A percentile compares a stretch with the other conserved stretches of the same genome.
phyloP scores from a whole-genome alignment of 1,139 yeast species.

The Schizosaccharomyces versatilis region DNA sequence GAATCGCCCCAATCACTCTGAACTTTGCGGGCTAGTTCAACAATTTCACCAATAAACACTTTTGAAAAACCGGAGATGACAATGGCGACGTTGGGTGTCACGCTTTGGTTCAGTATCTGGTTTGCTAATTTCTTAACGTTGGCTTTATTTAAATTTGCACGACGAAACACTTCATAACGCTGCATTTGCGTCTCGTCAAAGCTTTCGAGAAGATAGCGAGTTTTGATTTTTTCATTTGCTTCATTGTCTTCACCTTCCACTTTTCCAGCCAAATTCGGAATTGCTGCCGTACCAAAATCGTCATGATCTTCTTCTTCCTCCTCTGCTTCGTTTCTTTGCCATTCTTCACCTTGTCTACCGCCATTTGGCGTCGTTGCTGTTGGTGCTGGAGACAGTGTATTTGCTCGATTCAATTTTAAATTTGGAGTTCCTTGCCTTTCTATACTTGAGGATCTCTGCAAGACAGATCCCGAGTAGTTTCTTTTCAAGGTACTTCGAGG shows the following conservation, averaged over 20 bases:
- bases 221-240: constrained; percentile 7
- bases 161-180: constrained; percentile 65
- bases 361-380: neutral
- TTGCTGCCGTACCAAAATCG: constrained; percentile 3
- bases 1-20: constrained; percentile 16
- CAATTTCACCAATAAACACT: constrained; percentile 68
- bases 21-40: constrained; percentile 25
- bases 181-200: constrained; percentile 70
- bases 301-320: constrained; percentile 4
- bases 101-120: constrained; percentile 55
- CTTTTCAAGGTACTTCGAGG: neutral
- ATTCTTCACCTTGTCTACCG: neutral
- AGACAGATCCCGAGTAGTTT: neutral
- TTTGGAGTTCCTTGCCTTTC: neutral
- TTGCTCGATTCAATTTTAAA: neutral
- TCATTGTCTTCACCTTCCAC: neutral
- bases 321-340: neutral
- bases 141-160: constrained; percentile 59
- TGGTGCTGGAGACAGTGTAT: neutral
- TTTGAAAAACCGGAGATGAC: constrained; percentile 73
- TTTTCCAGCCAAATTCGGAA: neutral
- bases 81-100: constrained; percentile 65
- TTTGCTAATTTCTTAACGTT: constrained; percentile 57
- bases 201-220: constrained; percentile 41
- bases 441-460: neutral